Evolutionary conservation across 1,284 basidiomycete genomes (phyloP), one percentile per base, ranked within the genome.

Genomic region (Cutaneotrichosporon arboriforme): DNA sequence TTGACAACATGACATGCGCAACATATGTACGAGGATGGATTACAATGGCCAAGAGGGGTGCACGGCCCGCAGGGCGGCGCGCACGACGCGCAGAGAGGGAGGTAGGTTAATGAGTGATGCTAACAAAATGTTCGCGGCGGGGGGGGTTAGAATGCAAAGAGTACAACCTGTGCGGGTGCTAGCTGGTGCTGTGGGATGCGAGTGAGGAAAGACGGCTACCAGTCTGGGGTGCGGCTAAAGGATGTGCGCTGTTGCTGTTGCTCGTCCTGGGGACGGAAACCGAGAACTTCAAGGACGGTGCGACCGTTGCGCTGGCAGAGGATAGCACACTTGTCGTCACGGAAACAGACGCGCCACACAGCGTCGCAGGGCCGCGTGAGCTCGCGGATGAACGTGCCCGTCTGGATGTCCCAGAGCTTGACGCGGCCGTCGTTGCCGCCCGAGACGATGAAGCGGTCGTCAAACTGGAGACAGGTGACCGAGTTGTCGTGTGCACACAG

Each of bases 391-490:
- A 82, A 84, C 43, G 74, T 73, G 23, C 88, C 89, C 26, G 83
- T 86, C 58, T 70, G 66, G 23, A 84, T 81, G 69, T 90, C 88
- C 80, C 86, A 97, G 53, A 97, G 75, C 66, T 90, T 84, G 57
- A 94, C 91, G 8, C 86, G 79, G 4, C 94, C 94, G 67, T 97
- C 94, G 65, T 91, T 93, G 23, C 93, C 91, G 40, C 87, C 73
- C 1, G 67, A 68, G 31, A 78, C 71, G 62, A 79, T 73, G 74
- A 88, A 90, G 49, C 84, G 78, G 9, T 84, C 81, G 70, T 92
- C 87, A 66, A 93, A 88, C 73, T 97, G 93, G 13, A 97, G 79
- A 20, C 87, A 85, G 0, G 92, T 93, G 22, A 97, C 89, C 37
- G 84, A 86, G 55, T 90, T 91, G 75, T 92, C 89, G 78, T 97